Conservation (phyloP, 2,329 filamentous ascomycete genomes). For the Fusarium sacchari region DNA sequence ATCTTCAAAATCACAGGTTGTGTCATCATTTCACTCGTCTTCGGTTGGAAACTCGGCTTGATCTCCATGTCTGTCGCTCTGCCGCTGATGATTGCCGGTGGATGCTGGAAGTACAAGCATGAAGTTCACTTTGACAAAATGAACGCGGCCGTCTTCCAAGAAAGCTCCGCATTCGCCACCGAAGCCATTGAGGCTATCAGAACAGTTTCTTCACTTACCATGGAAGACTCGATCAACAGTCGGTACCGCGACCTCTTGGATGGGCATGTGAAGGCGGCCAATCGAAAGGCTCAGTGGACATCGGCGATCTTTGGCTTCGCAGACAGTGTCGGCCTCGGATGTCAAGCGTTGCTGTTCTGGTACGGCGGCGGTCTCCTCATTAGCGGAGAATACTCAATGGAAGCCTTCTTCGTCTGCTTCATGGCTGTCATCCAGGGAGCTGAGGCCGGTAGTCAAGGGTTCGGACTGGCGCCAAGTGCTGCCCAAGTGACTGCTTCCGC, state of each 20-base stretch:
- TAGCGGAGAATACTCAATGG: conserved; percentile 47
- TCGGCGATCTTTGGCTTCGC: conserved; percentile 49
- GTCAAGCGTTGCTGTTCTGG: conserved; percentile 67
- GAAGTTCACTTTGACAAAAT: conserved; percentile 66
- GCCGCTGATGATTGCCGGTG: conserved; percentile 49
- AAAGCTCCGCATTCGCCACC: conserved; percentile 70
- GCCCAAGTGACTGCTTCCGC: conserved; percentile 35
- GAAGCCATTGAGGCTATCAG: conserved; percentile 71
- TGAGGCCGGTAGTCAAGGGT: conserved; percentile 48
- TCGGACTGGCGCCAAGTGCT: conserved; percentile 31
- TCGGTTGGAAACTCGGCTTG: conserved; percentile 52
- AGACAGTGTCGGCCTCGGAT: conserved; percentile 50
- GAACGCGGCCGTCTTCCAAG: conserved; percentile 66
- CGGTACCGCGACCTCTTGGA: conserved; percentile 51
- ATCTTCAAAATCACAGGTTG: conserved; percentile 47
- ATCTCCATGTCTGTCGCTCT: conserved; percentile 51
- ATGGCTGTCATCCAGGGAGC: conserved; percentile 63
- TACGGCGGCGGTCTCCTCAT: conserved; percentile 47
- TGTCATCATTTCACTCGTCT: conserved; percentile 44
- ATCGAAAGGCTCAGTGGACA: conserved; percentile 47
- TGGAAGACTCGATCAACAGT: conserved; percentile 65
- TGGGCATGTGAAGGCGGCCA: conserved; percentile 47
- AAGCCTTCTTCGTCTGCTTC: conserved; percentile 65
- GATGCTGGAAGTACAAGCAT: conserved; percentile 53
- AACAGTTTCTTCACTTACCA: conserved; percentile 69